Conservation (phyloP, 257 asterid species). For the Solanum chiquidenum region DNA sequence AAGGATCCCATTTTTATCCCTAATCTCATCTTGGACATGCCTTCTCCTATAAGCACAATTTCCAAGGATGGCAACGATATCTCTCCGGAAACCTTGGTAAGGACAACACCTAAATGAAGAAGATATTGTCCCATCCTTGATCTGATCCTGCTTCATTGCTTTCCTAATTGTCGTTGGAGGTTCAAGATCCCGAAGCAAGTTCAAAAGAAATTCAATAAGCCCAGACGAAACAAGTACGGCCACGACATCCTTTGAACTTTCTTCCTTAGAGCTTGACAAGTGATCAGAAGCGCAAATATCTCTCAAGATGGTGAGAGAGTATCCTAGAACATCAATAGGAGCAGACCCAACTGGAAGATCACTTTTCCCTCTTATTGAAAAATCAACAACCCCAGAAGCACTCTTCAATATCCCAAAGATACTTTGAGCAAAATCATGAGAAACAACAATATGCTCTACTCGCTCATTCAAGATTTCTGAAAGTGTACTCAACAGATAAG, state of each 20-base stretch:
- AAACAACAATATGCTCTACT: slow-evolving; percentile 25
- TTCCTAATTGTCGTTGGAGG: slow-evolving; percentile 56
- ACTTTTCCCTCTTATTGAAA: slow-evolving; percentile 26
- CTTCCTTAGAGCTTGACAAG: slow-evolving; percentile 10
- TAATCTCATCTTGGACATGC: slow-evolving; percentile 57
- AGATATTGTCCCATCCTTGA: slow-evolving; percentile 10
- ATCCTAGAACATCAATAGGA: slow-evolving; percentile 55
- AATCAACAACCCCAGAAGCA: slow-evolving; percentile 29
- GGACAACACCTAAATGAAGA: slow-evolving; percentile 36
- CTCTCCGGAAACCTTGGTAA: slow-evolving; percentile 76
- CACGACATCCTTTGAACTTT: slow-evolving; percentile 20
- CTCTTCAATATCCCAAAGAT: slow-evolving; percentile 36
- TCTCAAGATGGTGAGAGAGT: slow-evolving; percentile 57
- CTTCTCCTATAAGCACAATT: slow-evolving; percentile 55
- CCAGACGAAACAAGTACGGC: slow-evolving; percentile 44
- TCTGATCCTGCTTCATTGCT: slow-evolving; percentile 22
- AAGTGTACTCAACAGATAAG: slow-evolving; percentile 41
- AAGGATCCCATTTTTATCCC: slow-evolving; percentile 54
- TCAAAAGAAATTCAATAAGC: slow-evolving; percentile 45
- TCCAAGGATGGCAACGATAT: slow-evolving; percentile 61
- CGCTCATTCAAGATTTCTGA: slow-evolving; percentile 46
- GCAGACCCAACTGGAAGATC: slow-evolving; percentile 58
- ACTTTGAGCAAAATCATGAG: slow-evolving; percentile 25
- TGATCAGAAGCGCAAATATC: slow-evolving; percentile 46
- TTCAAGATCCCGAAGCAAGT: slow-evolving; percentile 49